Conservation (phyloP, 805 yeast genomes). For the Candida tallmaniae region DNA sequence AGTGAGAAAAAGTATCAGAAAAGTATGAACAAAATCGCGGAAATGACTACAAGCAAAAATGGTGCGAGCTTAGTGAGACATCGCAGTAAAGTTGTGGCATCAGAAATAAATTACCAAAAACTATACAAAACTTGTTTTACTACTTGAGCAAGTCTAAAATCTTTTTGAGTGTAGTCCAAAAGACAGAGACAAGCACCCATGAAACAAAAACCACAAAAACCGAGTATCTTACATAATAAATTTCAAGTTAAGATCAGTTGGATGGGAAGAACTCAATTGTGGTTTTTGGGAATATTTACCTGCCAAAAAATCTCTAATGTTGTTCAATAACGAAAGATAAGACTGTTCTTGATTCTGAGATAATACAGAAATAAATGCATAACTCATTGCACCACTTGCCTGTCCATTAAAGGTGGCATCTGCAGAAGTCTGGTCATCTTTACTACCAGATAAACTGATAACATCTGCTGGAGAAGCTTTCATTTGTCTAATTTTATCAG, state of each 20-base stretch:
- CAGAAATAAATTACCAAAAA: no score
- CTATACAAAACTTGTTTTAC: no score
- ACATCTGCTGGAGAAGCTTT: slow-evolving; percentile 38
- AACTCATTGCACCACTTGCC: slow-evolving; percentile 38
- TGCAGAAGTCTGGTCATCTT: slow-evolving; percentile 39
- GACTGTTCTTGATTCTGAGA: slow-evolving; percentile 27
- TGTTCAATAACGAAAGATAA: slow-evolving; percentile 31
- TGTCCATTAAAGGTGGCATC: slow-evolving; percentile 33
- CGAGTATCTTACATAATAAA: slow-evolving; percentile 20
- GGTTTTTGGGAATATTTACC: slow-evolving; percentile 36
- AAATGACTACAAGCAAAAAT: no score
- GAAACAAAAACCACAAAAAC: not conserved
- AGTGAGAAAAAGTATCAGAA: no score
- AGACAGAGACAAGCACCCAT: not conserved
- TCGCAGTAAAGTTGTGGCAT: no score
- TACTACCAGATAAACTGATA: slow-evolving; percentile 33
- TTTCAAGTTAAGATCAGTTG: slow-evolving; percentile 34
- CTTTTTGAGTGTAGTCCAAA: no score
- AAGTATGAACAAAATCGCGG: no score
- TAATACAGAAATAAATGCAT: slow-evolving; percentile 30
- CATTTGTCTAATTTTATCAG: slow-evolving; percentile 21
- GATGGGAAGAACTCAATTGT: slow-evolving; percentile 36
- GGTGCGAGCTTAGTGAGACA: no score
- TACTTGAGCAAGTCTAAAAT: no score
- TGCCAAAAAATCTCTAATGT: slow-evolving; percentile 29